These are phyloP conservation scores for Hypomontagnella monticulosa DNA, from an alignment of 495 filamentous ascomycete species.

Conservation along the genomic window DNA sequence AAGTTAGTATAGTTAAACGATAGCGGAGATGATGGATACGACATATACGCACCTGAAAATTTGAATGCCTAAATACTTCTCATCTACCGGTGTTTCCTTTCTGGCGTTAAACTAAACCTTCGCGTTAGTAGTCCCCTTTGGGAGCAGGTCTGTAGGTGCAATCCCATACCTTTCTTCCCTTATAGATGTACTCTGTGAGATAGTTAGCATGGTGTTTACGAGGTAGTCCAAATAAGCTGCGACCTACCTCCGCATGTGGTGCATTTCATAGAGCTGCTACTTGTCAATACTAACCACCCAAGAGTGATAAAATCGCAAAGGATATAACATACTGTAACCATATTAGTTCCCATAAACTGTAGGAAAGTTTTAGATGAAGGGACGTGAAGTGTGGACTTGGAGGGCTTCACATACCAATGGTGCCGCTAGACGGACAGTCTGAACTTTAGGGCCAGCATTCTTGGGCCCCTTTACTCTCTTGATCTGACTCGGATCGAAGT, in stretches of 20 bases:
- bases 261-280: slow-evolving; percentile 77
- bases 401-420: slow-evolving; percentile 70
- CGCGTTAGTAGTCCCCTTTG: slow-evolving; percentile 1
- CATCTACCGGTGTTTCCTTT: slow-evolving; percentile 86
- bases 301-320: background rate
- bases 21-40: background rate
- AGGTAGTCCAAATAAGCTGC: background rate
- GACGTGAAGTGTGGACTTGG: background rate
- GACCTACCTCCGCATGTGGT: slow-evolving; percentile 71
- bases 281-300: slow-evolving; percentile 7
- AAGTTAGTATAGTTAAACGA: slow-evolving; percentile 1
- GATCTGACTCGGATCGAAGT: slow-evolving; percentile 91
- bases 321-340: slow-evolving; percentile 16
- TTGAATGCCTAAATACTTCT: slow-evolving; percentile 87
- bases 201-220: background rate
- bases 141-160: too few relatives aligned
- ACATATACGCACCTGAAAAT: slow-evolving; percentile 65
- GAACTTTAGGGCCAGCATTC: slow-evolving; percentile 78
- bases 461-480: slow-evolving; percentile 74
- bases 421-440: slow-evolving; percentile 95
- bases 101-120: slow-evolving; percentile 70
- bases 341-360: slow-evolving; percentile 12
- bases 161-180: slow-evolving; percentile 73
- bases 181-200: slow-evolving; percentile 88
- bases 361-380: background rate